A percentile compares a stretch with the other conserved stretches of the same genome.
These are phyloP conservation scores for Citrus unshiu DNA, from an alignment of 345 rosid species.

Conservation along the genomic window DNA sequence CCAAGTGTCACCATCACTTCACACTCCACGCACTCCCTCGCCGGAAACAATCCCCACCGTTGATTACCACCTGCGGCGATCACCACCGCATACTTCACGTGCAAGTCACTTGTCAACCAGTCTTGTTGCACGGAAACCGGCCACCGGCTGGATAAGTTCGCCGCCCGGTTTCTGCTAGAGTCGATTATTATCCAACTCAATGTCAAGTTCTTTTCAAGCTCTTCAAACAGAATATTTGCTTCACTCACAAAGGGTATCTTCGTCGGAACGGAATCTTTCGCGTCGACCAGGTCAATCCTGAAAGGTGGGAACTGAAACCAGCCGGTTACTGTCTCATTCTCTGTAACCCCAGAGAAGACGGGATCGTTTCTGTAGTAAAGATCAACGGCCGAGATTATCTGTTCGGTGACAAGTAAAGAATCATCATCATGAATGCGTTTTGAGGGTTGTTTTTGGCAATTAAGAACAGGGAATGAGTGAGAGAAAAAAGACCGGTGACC, in stretches of 20 bases:
- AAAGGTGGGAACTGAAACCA: slow-evolving; percentile 65
- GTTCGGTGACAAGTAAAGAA: slow-evolving; percentile 10
- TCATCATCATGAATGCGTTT: neutral
- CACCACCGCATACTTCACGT: slow-evolving; percentile 41
- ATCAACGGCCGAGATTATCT: slow-evolving; percentile 76
- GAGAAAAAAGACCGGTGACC: slow-evolving; percentile 68
- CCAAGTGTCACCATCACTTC: slow-evolving; percentile 38
- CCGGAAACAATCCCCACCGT: slow-evolving; percentile 4
- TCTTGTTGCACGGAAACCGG: slow-evolving; percentile 57
- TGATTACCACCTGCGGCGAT: slow-evolving; percentile 15
- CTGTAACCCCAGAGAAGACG: slow-evolving; percentile 45
- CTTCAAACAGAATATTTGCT: slow-evolving; percentile 32
- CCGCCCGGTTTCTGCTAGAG: slow-evolving; percentile 47
- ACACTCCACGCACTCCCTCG: slow-evolving; percentile 34
- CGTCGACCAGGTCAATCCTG: slow-evolving; percentile 53
- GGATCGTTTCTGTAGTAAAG: slow-evolving; percentile 35
- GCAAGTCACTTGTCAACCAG: slow-evolving; percentile 70
- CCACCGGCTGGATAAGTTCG: slow-evolving; percentile 50
- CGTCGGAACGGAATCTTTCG: slow-evolving; percentile 39
- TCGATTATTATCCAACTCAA: slow-evolving; percentile 72
- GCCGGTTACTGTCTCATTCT: slow-evolving; percentile 36
- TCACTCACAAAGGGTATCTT: slow-evolving; percentile 12
- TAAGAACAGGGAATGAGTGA: slow-evolving; percentile 46
- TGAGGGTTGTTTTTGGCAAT: neutral
- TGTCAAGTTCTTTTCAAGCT: slow-evolving; percentile 46